phyloP scores from a whole-genome alignment of 768 basidiomycete genomes.

The Termitomyces sp. region DNA sequence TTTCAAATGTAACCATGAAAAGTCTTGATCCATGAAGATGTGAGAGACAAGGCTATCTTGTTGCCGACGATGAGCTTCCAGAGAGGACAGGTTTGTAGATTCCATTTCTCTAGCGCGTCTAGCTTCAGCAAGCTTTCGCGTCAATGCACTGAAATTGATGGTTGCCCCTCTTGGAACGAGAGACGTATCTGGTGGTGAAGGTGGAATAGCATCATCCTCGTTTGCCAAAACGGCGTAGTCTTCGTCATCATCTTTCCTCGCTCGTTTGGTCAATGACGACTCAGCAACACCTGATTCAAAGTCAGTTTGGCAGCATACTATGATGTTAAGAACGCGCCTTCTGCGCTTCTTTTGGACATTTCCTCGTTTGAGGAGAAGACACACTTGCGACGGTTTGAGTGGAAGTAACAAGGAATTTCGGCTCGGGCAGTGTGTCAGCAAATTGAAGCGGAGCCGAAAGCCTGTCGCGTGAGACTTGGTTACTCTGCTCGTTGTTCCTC shows the following conservation, averaged over 20 bases:
- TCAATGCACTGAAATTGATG: conserved; percentile 84
- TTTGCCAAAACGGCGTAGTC: conserved; percentile 55
- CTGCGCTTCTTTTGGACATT: conserved; percentile 35
- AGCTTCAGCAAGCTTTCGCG: conserved; percentile 69
- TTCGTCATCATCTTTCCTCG: conserved; percentile 42
- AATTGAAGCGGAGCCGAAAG: conserved; percentile 31
- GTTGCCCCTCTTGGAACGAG: conserved; percentile 67
- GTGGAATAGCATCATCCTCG: conserved; percentile 52
- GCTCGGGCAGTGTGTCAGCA: conserved; percentile 16
- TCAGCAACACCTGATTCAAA: conserved; percentile 19
- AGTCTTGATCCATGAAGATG: conserved; percentile 82
- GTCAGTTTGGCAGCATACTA: neutral
- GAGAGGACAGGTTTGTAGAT: conserved; percentile 40
- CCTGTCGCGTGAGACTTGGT: conserved; percentile 6
- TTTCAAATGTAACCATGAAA: conserved; percentile 83
- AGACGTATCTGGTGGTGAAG: conserved; percentile 46
- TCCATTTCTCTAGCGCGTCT: conserved; percentile 41
- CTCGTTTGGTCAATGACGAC: conserved; percentile 32
- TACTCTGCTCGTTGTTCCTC: conserved; percentile 22
- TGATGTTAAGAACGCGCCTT: conserved; percentile 16
- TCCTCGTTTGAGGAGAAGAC: neutral
- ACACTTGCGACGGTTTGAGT: neutral
- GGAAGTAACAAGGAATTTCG: neutral
- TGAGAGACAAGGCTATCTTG: conserved; percentile 76
- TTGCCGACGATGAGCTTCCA: conserved; percentile 63